Evolutionary conservation across 371 early-diverging fungal genomes (phyloP).

Genomic region (Blakeslea trispora): DNA sequence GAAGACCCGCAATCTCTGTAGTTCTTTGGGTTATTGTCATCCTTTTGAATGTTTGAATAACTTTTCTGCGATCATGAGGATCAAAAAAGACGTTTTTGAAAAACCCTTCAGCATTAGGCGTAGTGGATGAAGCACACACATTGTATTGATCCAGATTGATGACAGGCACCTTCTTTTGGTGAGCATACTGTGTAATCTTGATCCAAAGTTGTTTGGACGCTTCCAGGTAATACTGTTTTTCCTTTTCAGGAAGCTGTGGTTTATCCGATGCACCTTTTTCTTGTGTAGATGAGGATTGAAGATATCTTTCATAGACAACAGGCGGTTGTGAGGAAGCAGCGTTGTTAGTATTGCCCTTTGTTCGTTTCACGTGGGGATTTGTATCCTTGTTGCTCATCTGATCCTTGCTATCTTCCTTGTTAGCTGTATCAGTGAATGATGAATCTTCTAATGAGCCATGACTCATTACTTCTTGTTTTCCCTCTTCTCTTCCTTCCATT

Average conservation of each 20-base stretch:
- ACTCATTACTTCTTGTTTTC: too few relatives aligned
- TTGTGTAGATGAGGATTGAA: background rate
- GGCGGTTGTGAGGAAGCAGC: background rate
- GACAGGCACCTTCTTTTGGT: constrained; percentile 31
- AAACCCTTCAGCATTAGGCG: constrained; percentile 45
- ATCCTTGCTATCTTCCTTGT: too few relatives aligned
- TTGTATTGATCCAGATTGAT: constrained; percentile 34
- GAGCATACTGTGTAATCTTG: constrained; percentile 22
- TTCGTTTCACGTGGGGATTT: too few relatives aligned
- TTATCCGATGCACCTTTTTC: background rate
- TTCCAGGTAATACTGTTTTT: constrained; percentile 16
- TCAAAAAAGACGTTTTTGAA: constrained; percentile 50
- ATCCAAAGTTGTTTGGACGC: constrained; percentile 18
- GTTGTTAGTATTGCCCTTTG: background rate
- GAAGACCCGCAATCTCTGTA: constrained; percentile 42
- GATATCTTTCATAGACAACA: background rate
- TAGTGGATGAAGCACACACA: constrained; percentile 25
- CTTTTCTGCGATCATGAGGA: constrained; percentile 25
- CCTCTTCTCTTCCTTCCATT: background rate
- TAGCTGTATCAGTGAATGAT: too few relatives aligned
- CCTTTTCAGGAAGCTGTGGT: background rate
- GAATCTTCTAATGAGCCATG: too few relatives aligned
- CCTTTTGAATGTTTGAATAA: constrained; percentile 46
- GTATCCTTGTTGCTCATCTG: too few relatives aligned
- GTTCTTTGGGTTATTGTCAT: constrained; percentile 50